Percentiles rank a stretch among this genome's conserved stretches.
These are phyloP conservation scores for Diaporthe nobilis DNA, from an alignment of 2,329 filamentous ascomycete species.

Conservation along the genomic window DNA sequence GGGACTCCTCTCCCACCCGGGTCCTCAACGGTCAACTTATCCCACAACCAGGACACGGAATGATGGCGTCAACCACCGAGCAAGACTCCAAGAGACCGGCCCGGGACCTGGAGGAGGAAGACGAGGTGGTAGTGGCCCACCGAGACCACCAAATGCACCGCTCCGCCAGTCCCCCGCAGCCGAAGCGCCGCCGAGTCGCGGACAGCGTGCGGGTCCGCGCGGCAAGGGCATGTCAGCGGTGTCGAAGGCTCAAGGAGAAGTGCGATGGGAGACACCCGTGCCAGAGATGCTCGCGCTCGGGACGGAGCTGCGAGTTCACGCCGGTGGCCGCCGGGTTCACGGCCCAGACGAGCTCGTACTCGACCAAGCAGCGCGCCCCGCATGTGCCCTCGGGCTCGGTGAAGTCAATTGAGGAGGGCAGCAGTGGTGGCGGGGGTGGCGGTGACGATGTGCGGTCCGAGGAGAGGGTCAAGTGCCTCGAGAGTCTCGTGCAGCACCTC, in stretches of 20 bases:
- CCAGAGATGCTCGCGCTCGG: slow-evolving; percentile 41
- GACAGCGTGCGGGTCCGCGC: slow-evolving; percentile 40
- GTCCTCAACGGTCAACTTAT: background rate
- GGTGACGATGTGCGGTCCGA: slow-evolving; percentile 26
- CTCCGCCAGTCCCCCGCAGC: slow-evolving; percentile 31
- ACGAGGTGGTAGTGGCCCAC: slow-evolving; percentile 6
- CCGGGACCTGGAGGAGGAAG: slow-evolving; percentile 26
- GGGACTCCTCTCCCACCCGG: background rate
- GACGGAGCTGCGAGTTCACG: slow-evolving; percentile 42
- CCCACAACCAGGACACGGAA: background rate
- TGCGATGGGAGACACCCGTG: slow-evolving; percentile 45
- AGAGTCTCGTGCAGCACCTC: slow-evolving; percentile 42
- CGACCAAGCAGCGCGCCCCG: slow-evolving; percentile 2
- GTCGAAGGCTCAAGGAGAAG: slow-evolving; percentile 45
- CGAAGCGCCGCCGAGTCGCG: slow-evolving; percentile 40
- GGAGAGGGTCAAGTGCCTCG: slow-evolving; percentile 41
- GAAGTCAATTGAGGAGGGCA: slow-evolving; percentile 4
- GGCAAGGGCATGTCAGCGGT: slow-evolving; percentile 40
- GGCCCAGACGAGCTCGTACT: slow-evolving; percentile 17
- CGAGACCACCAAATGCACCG: background rate
- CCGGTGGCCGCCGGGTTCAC: slow-evolving; percentile 5
- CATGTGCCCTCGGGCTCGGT: background rate
- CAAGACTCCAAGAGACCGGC: slow-evolving; percentile 32
- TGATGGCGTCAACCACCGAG: slow-evolving; percentile 34
- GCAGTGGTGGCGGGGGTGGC: background rate